These are phyloP conservation scores for Cladorrhinum sp. DNA, from an alignment of 2,329 filamentous ascomycete genomes.

Conservation along the genomic window DNA sequence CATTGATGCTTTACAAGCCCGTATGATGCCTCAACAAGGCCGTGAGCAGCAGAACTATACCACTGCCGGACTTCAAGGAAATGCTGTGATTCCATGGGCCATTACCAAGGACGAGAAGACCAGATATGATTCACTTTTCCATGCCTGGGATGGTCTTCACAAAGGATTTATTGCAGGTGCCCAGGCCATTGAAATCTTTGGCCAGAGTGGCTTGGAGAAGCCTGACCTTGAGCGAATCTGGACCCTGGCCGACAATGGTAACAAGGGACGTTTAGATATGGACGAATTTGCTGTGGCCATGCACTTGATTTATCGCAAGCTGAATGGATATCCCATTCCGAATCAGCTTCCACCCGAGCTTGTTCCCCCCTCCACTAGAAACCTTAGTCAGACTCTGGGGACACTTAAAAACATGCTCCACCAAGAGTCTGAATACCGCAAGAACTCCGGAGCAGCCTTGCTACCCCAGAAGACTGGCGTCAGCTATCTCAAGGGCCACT, in stretches of 20 bases:
- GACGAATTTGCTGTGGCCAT: constrained; percentile 98
- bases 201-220: constrained; percentile 90
- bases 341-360: constrained; percentile 85
- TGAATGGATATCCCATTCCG: constrained; percentile 93
- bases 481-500: constrained; percentile 94
- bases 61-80: constrained; percentile 82
- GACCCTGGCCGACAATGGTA: constrained; percentile 90
- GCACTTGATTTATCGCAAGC: constrained; percentile 96
- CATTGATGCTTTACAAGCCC: constrained; percentile 85
- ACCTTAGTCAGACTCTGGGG: constrained; percentile 88
- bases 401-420: constrained; percentile 87
- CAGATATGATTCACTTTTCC: constrained; percentile 91
- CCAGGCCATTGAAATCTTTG: constrained; percentile 94
- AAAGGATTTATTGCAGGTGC: constrained; percentile 91
- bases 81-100: constrained; percentile 95
- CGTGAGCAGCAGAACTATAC: constrained; percentile 81
- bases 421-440: constrained; percentile 84
- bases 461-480: constrained; percentile 97
- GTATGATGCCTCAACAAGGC: constrained; percentile 96
- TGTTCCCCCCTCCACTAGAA: constrained; percentile 89
- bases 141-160: constrained; percentile 90
- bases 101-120: constrained; percentile 99
- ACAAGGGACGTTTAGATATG: constrained; percentile 89
- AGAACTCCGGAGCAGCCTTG: constrained; percentile 83
- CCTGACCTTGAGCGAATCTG: constrained; percentile 87